These are phyloP conservation scores for Lasiosphaeria miniovina DNA, from an alignment of 495 filamentous ascomycete species.

Conservation along the genomic window DNA sequence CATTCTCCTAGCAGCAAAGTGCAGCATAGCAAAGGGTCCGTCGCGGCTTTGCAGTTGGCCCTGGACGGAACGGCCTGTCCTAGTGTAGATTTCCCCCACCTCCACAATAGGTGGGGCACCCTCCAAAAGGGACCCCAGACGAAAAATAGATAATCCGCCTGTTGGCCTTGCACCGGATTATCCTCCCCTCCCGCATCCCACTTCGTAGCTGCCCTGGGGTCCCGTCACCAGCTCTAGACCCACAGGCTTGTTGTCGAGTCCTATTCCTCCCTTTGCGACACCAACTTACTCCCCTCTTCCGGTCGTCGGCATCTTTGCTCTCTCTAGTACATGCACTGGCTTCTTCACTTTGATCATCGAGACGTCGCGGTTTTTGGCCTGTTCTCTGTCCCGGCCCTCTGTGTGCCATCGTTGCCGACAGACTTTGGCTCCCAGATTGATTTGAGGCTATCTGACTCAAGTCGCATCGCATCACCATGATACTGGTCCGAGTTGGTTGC, in stretches of 20 bases:
- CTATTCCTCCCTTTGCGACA: constrained; percentile 14
- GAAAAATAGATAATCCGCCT: too few species aligned
- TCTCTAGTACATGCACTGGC: background rate
- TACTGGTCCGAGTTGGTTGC: constrained; percentile 17
- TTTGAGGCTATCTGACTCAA: constrained; percentile 3
- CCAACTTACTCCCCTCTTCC: constrained; percentile 1
- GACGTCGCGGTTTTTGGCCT: background rate
- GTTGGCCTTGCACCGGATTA: constrained; percentile 16
- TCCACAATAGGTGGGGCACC: too few species aligned
- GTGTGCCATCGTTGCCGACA: background rate
- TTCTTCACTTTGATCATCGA: background rate
- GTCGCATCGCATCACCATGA: constrained; percentile 29
- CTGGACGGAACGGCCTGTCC: too few species aligned
- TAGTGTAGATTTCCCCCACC: too few species aligned
- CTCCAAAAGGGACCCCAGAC: too few species aligned
- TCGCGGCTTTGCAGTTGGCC: too few species aligned
- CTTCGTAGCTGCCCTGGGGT: background rate
- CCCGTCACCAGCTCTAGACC: background rate
- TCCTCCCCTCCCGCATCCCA: constrained; percentile 18
- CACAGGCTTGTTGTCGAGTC: constrained; percentile 11
- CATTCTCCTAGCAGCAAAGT: too few species aligned
- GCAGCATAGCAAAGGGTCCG: too few species aligned
- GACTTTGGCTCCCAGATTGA: constrained; percentile 1
- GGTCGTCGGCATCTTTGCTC: background rate
- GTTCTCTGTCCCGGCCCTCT: background rate